Evolutionary conservation across 306 rosid genomes (phyloP), one percentile per base, ranked within the genome.

Genomic region (Prunus fruticosa): DNA sequence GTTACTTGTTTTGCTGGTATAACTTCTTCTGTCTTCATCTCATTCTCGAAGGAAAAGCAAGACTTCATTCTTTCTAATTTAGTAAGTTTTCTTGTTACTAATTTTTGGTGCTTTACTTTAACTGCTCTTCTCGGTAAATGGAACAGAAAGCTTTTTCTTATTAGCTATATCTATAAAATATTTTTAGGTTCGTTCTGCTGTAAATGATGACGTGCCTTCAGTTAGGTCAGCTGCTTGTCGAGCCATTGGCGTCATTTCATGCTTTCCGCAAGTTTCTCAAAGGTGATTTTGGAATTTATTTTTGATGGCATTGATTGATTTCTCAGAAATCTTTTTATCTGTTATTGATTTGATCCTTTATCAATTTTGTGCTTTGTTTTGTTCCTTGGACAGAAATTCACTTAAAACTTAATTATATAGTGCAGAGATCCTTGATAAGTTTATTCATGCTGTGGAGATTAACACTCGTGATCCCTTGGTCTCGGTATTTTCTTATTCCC

Each of bases 141-240:
- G 45, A 66, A 82, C 19, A 11, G 65, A 25, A 74, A 64, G 50
- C 64, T 56, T 70, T 41, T 62, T 49, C 64, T 66, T 5, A 11
- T 54, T 3, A 27, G 52, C 60, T 74, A n/a, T 67, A 34, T n/a
- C 23, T 61, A 76, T 30, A 56, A 79, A 78, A 79, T 41, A 73
- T 76, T 80, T 80, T 72, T 83, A 95, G 98, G 82, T 86, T 67
- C 78, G 69, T 74, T 93, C 93, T 30, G 92, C 97, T 22, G 28
- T 85, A 27, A 65, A 75, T 19, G 96, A 90, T 54, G 85, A 85
- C 73, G 92, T 83, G 52, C 86, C 99, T 49, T 86, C 92, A 11
- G 99, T 95, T 81, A 89, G 93, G 80, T 88, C 97, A 81, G 90
- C 97, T 86, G 92, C 97, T 65, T 92, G 99, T 90, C 92, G 99